Base-by-base conservation (phyloP, 2,329 filamentous ascomycete species). In the Xylaria sp. region DNA sequence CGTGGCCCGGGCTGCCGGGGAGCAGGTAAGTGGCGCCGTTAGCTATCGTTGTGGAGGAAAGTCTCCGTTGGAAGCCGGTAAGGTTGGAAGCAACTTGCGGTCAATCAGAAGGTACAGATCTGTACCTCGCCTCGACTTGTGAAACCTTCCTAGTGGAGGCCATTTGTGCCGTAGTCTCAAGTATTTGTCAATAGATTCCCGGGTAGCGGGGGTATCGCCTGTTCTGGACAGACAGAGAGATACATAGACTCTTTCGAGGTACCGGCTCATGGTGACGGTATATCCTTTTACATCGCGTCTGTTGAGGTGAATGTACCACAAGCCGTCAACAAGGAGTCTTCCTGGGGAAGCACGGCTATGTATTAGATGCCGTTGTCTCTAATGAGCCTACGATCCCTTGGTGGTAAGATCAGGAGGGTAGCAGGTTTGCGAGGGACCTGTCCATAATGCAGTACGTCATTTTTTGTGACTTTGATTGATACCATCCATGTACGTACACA, bases 1-100 rank as follows among this genome's bases (percentile, higher is more conserved):
- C 44, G 42, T 50, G 44, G 44, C 39, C 55, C 40, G 54, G 56
- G 58, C 48, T 53, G 53, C 55, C 40, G 54, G 56, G 58, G 50
- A 54, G 53, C 47, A 59, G 58, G 50, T 26, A 58, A 56, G 60
- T 63, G 58, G 58, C n/a, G 56, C 57, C 50, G 17, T 38, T 54
- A 39, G 39, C 50, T 26, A 51, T 22, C 17, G 44, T 26, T 48
- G 49, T 59, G 60, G 60, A 58, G 58, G 39, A 58, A 58, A 63
- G 40, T 52, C 51, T 57, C 60, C 58, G 60, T 16, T 54, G 17
- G 11, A 43, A 52, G 19, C 38, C n/a, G n/a, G n/a, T n/a, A n/a
- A n/a, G n/a, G n/a, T n/a, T n/a, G 17, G 11, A 43, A 52, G 19
- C 38, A 52, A 62, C 57, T 60, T 62, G 55, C 57, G 57, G 59